phyloP scores from a whole-genome alignment of 345 rosid species.

The Tarenaya hassleriana region DNA sequence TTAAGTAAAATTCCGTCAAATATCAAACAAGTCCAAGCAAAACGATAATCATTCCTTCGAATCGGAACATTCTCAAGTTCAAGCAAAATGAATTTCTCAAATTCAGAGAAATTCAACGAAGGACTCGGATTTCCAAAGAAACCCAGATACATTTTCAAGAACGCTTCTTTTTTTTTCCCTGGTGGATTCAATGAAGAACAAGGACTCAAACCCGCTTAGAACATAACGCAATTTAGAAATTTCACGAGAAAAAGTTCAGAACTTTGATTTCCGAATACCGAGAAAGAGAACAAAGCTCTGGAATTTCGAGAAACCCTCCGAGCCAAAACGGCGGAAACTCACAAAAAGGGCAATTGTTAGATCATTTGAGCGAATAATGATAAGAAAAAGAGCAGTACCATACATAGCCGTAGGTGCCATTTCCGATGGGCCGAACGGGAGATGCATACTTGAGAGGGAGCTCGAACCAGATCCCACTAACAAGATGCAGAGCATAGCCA shows the following conservation, averaged over 20 bases:
- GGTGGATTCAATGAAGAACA: no score
- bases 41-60: not conserved
- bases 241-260: no score
- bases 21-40: not conserved
- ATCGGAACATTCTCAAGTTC: no score
- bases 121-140: no score
- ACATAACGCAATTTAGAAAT: no score
- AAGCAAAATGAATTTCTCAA: no score
- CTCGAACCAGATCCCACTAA: constrained; percentile 49
- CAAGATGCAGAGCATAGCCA: constrained; percentile 39
- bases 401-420: constrained; percentile 57
- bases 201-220: no score
- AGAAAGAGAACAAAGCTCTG: not conserved
- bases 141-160: no score
- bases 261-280: no score
- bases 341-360: not conserved
- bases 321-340: not conserved
- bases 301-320: not conserved
- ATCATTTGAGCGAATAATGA: not conserved
- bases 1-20: no score
- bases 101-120: no score
- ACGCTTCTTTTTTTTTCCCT: no score
- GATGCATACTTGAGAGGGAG: constrained; percentile 47
- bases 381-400: constrained; percentile 32
- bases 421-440: constrained; percentile 49